These are phyloP conservation scores for Trametes sp. DNA, from an alignment of 1,284 basidiomycete genomes.

Conservation along the genomic window DNA sequence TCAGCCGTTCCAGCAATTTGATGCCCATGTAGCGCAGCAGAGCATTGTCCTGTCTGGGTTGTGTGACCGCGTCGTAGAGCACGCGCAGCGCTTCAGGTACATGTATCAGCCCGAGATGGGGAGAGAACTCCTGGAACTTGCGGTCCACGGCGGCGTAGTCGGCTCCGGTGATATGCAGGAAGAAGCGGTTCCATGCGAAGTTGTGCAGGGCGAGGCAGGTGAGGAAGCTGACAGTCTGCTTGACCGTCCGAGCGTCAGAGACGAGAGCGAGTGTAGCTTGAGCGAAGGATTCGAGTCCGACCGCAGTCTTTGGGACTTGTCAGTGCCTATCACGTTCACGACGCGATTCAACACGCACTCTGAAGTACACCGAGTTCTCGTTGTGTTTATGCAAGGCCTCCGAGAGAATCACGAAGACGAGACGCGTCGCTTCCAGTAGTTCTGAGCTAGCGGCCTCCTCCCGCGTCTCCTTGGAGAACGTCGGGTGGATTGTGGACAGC, in stretches of 20 bases:
- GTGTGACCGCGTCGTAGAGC: conserved; percentile 56
- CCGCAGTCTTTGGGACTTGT: conserved; percentile 54
- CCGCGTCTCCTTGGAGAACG: conserved; percentile 46
- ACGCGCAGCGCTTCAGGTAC: conserved; percentile 63
- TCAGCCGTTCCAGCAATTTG: conserved; percentile 69
- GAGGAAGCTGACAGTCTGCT: conserved; percentile 66
- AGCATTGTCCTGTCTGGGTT: conserved; percentile 31
- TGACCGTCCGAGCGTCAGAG: conserved; percentile 52
- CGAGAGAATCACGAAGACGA: conserved; percentile 67
- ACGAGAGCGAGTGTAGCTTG: conserved; percentile 62
- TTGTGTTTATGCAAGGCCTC: conserved; percentile 66
- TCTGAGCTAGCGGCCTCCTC: conserved; percentile 53
- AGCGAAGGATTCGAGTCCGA: conserved; percentile 69
- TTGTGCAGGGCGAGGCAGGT: conserved; percentile 69
- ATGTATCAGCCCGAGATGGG: conserved; percentile 54
- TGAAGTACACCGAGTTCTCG: conserved; percentile 70
- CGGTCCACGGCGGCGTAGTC: conserved; percentile 41
- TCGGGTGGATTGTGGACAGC: conserved; percentile 61
- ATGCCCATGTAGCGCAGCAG: conserved; percentile 57
- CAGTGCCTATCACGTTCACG: conserved; percentile 2
- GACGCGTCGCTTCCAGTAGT: conserved; percentile 59
- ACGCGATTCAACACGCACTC: conserved; percentile 49
- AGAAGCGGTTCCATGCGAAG: conserved; percentile 62
- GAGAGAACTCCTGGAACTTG: conserved; percentile 51
- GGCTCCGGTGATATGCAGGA: conserved; percentile 49